Conservation (phyloP, 768 basidiomycete species). For the Lenzites betulinus region DNA sequence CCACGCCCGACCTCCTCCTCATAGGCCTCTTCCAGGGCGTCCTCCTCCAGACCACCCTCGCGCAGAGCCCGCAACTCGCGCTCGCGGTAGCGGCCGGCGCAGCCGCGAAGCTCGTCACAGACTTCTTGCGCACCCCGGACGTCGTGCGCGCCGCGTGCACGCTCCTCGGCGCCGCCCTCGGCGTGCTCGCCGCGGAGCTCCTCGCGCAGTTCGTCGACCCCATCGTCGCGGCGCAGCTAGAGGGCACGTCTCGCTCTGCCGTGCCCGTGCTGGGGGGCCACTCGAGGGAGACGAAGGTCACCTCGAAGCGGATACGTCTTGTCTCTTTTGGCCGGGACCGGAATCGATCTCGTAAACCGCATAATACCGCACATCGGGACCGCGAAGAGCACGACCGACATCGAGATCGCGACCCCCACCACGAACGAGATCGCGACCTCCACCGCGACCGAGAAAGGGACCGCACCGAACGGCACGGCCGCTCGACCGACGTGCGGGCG, state of each 20-base stretch:
- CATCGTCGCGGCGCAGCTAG: neutral
- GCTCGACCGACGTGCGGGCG: slow-evolving; percentile 30
- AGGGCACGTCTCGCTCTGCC: neutral
- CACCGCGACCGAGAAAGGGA: slow-evolving; percentile 19
- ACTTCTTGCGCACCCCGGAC: slow-evolving; percentile 60
- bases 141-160: slow-evolving; percentile 56
- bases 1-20: slow-evolving; percentile 63
- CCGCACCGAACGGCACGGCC: slow-evolving; percentile 25
- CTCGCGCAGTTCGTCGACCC: slow-evolving; percentile 63
- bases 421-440: slow-evolving; percentile 17
- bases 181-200: slow-evolving; percentile 70
- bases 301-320: slow-evolving; percentile 29
- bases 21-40: slow-evolving; percentile 77
- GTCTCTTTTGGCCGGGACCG: slow-evolving; percentile 32
- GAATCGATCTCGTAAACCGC: slow-evolving; percentile 12
- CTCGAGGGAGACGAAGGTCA: slow-evolving; percentile 18
- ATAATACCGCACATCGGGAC: slow-evolving; percentile 3
- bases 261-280: neutral
- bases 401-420: slow-evolving; percentile 21
- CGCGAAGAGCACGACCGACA: slow-evolving; percentile 13
- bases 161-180: slow-evolving; percentile 66
- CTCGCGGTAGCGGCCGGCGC: slow-evolving; percentile 60
- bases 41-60: slow-evolving; percentile 66
- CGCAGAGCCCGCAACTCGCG: slow-evolving; percentile 52
- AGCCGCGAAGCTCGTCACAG: slow-evolving; percentile 61